Evolutionary conservation across 2,329 filamentous ascomycete genomes (phyloP).

Genomic region (Rhinocladiella mackenziei): DNA sequence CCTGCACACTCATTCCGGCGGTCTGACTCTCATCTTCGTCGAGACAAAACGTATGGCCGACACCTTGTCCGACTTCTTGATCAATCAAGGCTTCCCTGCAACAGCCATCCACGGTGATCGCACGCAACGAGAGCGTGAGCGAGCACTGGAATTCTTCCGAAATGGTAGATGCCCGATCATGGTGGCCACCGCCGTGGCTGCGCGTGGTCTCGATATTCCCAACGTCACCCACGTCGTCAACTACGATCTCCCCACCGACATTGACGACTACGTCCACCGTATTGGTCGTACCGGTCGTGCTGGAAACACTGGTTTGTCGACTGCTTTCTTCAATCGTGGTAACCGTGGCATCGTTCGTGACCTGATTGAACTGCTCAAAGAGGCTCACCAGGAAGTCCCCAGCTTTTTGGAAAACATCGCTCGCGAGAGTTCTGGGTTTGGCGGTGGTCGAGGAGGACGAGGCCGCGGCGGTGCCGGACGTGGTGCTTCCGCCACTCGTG

Average conservation of each 20-base stretch:
- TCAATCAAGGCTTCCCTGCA: slow-evolving; percentile 97
- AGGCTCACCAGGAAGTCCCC: slow-evolving; percentile 96
- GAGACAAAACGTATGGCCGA: slow-evolving; percentile 99
- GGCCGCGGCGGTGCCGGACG: slow-evolving; percentile 69
- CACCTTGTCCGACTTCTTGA: slow-evolving; percentile 93
- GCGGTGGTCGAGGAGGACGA: slow-evolving; percentile 63
- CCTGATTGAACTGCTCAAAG: slow-evolving; percentile 94
- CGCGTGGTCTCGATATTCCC: slow-evolving; percentile 79
- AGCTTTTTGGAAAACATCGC: slow-evolving; percentile 95
- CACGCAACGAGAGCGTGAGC: slow-evolving; percentile 97
- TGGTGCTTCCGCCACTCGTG: slow-evolving; percentile 65
- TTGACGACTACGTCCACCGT: slow-evolving; percentile 97
- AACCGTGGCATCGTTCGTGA: slow-evolving; percentile 98
- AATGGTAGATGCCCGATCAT: slow-evolving; percentile 92
- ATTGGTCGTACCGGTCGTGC: slow-evolving; percentile 99
- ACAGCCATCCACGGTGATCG: slow-evolving; percentile 98
- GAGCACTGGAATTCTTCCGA: slow-evolving; percentile 95
- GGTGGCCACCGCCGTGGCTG: slow-evolving; percentile 94
- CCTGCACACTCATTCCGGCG: slow-evolving; percentile 84
- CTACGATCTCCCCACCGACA: slow-evolving; percentile 98
- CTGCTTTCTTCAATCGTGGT: slow-evolving; percentile 99
- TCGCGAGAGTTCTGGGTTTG: slow-evolving; percentile 80
- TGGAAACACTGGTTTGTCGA: slow-evolving; percentile 96
- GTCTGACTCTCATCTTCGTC: slow-evolving; percentile 94
- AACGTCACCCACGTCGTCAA: slow-evolving; percentile 98